phyloP scores from a whole-genome alignment of 257 asterid species.

The Solanum bulbocastanum region DNA sequence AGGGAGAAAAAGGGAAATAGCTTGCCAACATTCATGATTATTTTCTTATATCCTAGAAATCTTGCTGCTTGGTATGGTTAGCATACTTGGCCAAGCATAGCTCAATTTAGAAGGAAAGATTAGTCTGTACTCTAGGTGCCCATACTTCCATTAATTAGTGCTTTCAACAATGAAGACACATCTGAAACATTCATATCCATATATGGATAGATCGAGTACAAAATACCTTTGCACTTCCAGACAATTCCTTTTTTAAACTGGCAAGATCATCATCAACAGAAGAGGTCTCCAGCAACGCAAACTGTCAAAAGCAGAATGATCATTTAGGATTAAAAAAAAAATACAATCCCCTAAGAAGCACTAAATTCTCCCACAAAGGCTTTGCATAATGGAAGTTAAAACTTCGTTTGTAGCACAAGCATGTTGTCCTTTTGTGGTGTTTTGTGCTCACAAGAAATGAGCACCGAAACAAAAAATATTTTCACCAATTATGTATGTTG shows the following conservation, averaged over 20 bases:
- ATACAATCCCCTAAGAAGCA: neutral
- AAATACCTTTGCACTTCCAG: conserved; percentile 60
- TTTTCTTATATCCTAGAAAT: neutral
- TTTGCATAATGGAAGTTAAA: neutral
- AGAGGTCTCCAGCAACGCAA: conserved; percentile 77
- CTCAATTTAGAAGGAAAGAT: neutral
- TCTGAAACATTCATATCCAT: neutral
- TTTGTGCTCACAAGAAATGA: neutral
- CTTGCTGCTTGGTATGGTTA: neutral
- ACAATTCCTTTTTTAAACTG: conserved; percentile 57
- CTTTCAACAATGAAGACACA: neutral
- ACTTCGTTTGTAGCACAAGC: neutral
- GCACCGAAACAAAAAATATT: neutral
- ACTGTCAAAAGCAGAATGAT: conserved; percentile 33
- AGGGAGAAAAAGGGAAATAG: neutral
- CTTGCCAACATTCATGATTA: neutral
- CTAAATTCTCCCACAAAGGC: neutral
- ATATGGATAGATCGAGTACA: neutral
- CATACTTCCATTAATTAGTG: neutral
- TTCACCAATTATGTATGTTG: neutral
- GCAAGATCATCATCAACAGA: conserved; percentile 95
- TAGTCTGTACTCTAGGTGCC: neutral
- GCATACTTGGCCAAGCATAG: neutral
- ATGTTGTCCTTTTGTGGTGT: neutral
- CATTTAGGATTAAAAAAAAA: neutral